Base-by-base conservation (phyloP, 192 early-diverging fungal species). In the Gamsiella multidivaricata region DNA sequence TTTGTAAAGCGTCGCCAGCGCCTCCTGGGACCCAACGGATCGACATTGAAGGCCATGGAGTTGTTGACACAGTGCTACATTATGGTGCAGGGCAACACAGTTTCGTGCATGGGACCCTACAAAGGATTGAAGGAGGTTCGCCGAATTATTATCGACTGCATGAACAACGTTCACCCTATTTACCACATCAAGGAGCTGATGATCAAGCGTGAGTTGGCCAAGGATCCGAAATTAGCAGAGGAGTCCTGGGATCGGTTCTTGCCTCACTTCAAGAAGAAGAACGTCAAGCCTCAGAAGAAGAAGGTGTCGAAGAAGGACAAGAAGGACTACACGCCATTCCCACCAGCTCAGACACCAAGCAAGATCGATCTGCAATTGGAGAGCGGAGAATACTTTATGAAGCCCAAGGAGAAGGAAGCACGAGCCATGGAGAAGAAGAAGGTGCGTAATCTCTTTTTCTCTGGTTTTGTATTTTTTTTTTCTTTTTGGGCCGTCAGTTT, bases 141-240 rank as follows among this genome's bases (percentile, higher is more conserved):
- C 25, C 83, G 92, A 41, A 96, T 99, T 46, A 92, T 99, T 3
- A 82, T 95, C 53, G 97, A 99, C 83, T 99, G 97, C 71, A 94
- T 99, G 90, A 96, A 96, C 71, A 99, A 99, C 83, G 83, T 98
- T 42, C 97, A 99, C 81, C 97, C 97, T 32, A 97, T 99, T 68
- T 98, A 99, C 83, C 95, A 99, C 59, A 99, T 99, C 81, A 96
- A 96, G 91, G 95, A 97, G 80, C 79, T 99, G 41, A 99, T 99
- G 97, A 98, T 99, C 64, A 96, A 96, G 67, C 90, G 96, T 47
- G 97, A 99, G 80, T 80, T 99, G 49, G 95, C 97, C 17, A 98
- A 98, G 78, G 97, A 99, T 82, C 92, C 93, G 0, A 96, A 97
- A 58, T 81, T 99, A 63, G 92, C 91, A 17, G 87, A 91, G 34